A percentile compares a stretch with the other conserved stretches of the same genome.
phyloP scores from a whole-genome alignment of 2,329 filamentous ascomycete genomes.

The Corinectria fuckeliana region DNA sequence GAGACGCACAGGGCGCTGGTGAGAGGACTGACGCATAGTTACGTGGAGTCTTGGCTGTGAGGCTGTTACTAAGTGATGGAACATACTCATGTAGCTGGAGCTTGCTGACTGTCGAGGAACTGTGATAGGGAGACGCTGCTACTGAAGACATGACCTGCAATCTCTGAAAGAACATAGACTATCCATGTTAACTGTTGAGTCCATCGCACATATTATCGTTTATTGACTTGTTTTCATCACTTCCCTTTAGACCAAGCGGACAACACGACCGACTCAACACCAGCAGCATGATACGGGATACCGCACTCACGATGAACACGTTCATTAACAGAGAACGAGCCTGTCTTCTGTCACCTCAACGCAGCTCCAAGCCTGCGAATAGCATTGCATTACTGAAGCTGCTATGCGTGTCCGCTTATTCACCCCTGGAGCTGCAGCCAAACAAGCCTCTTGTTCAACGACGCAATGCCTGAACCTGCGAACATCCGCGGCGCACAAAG shows the following conservation, averaged over 20 bases:
- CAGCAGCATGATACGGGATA: background rate
- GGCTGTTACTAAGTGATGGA: background rate
- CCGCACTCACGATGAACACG: background rate
- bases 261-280: background rate
- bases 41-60: background rate
- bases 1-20: background rate
- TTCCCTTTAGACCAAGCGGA: background rate
- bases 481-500: background rate
- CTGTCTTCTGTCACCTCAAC: background rate
- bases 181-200: background rate
- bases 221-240: background rate
- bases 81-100: too few relatives aligned
- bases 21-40: background rate
- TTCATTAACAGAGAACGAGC: background rate
- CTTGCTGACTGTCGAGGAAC: too few relatives aligned
- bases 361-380: background rate
- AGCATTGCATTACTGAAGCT: background rate
- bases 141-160: too few relatives aligned
- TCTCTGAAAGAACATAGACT: too few relatives aligned
- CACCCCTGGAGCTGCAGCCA: background rate
- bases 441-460: background rate
- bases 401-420: background rate
- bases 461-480: background rate
- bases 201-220: background rate
- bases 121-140: too few relatives aligned